Base-by-base conservation (phyloP, 305 asterid genomes). In the Caryopteris hybrid region DNA sequence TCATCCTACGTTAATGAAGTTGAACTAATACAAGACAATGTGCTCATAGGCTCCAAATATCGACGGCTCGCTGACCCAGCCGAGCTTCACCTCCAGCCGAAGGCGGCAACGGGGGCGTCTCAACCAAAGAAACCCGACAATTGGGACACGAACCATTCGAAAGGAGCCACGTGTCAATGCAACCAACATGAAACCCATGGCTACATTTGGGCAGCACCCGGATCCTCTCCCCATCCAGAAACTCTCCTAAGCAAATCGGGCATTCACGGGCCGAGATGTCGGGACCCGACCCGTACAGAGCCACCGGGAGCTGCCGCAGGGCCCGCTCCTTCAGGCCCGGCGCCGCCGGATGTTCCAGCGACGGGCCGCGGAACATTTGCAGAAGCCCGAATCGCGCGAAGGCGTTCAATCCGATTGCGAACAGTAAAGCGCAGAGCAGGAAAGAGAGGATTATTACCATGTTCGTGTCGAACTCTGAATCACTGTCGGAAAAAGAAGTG, bases 361-460 rank as follows among this genome's bases (percentile, higher is more conserved):
- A 14, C 8, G 58, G 4, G 61, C 63, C 17, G 61, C 66, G 43
- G 13, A 67, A 41, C 17, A 48, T 2, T 14, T 69, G 25, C 22
- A 74, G 57, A 2, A 77, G 13, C 20, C 76, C 85, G 13, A 78
- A 76, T 1, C 85, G 81, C 0, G 81, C 80, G 2, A 83, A 48
- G 20, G 79, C 68, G 48, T 80, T 79, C 5, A 83, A 42, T 4
- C 75, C 88, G 25, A 85, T 78, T 0, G 79, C 81, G 48, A 77
- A 66, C 7, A 85, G 21, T 29, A 80, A 52, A 0, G 88, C 84
- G 36, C 80, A 77, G 0, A 85, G 75, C 73, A 85, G 43, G 58
- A 73, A 82, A 6, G 77, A 79, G 4, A 83, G 73, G 21, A 83
- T 83, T 29, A 85, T 79, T 55, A 83, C 71, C 88, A 85, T 81